Evolutionary conservation across 257 asterid species (phyloP).

Genomic region (Petunia axillaris): DNA sequence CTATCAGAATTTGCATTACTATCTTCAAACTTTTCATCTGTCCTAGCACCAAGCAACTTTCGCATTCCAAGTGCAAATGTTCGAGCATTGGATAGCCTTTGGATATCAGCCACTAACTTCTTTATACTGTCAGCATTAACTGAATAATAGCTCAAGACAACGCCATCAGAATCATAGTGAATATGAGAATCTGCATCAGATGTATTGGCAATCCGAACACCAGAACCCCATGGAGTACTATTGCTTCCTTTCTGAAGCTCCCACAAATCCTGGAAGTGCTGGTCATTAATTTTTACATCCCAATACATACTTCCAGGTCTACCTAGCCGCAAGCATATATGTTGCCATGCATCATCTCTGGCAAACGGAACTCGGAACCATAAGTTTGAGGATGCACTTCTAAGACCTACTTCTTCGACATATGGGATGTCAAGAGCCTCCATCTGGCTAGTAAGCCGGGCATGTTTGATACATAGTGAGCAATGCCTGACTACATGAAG

Average conservation of each 20-base stretch:
- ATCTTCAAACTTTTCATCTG: conserved; percentile 80
- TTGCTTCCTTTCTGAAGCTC: conserved; percentile 93
- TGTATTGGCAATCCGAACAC: conserved; percentile 93
- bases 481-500: conserved; percentile 94
- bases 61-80: conserved; percentile 89
- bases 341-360: conserved; percentile 82
- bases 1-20: conserved; percentile 51
- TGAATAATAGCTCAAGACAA: conserved; percentile 80
- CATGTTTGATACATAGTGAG: conserved; percentile 93
- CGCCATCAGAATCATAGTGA: conserved; percentile 94
- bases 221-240: conserved; percentile 88
- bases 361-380: conserved; percentile 97
- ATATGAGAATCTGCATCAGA: conserved; percentile 97
- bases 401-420: conserved; percentile 93
- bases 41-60: conserved; percentile 82
- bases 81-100: conserved; percentile 92
- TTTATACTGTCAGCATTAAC: conserved; percentile 95
- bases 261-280: conserved; percentile 86
- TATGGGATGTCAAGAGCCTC: conserved; percentile 87
- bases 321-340: conserved; percentile 89
- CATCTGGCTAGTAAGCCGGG: conserved; percentile 96
- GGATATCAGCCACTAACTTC: conserved; percentile 86
- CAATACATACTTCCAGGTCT: conserved; percentile 98
- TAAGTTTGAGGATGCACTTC: conserved; percentile 86
- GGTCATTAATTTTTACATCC: conserved; percentile 94